Conservation (phyloP, 78 protist genomes). For the Neovahlkampfia damariscottae region DNA sequence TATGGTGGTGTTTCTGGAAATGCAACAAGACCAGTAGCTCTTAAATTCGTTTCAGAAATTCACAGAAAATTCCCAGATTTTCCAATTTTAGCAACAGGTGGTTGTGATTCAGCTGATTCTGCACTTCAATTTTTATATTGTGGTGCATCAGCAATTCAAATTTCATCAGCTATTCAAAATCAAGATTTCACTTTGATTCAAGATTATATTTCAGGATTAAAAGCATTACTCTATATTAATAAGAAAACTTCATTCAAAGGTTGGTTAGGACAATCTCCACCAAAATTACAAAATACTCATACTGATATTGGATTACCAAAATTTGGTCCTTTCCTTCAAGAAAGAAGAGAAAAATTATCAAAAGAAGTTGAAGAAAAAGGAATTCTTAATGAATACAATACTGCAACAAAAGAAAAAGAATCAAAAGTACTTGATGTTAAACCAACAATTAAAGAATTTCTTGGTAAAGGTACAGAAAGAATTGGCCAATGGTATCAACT, state of each 20-base stretch:
- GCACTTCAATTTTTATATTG: conserved; percentile 71
- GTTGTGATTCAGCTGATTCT: conserved; percentile 75
- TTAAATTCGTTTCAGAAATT: conserved; percentile 25
- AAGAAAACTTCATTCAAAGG: conserved; percentile 56
- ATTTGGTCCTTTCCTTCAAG: conserved; percentile 15
- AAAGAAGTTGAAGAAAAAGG: not conserved
- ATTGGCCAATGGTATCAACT: conserved; percentile 59
- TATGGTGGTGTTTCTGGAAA: conserved; percentile 90
- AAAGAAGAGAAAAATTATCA: not conserved
- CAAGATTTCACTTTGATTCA: conserved; percentile 86
- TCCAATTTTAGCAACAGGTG: conserved; percentile 63
- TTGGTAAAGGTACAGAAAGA: conserved; percentile 53
- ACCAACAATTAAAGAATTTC: conserved; percentile 5
- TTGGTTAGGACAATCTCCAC: conserved; percentile 81
- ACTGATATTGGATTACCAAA: not conserved
- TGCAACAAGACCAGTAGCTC: conserved; percentile 84
- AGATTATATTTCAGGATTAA: conserved; percentile 83
- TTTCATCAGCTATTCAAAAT: conserved; percentile 83
- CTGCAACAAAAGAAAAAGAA: not conserved
- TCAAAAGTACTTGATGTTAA: not conserved
- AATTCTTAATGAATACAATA: not conserved
- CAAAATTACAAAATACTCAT: conserved; percentile 10
- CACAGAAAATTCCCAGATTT: conserved; percentile 61
- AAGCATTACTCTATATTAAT: conserved; percentile 66
- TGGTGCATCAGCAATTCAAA: conserved; percentile 77